A percentile compares a stretch with the other conserved stretches of the same genome.
Evolutionary conservation across 306 rosid genomes (phyloP).

Genomic region (Casuarina glauca): DNA sequence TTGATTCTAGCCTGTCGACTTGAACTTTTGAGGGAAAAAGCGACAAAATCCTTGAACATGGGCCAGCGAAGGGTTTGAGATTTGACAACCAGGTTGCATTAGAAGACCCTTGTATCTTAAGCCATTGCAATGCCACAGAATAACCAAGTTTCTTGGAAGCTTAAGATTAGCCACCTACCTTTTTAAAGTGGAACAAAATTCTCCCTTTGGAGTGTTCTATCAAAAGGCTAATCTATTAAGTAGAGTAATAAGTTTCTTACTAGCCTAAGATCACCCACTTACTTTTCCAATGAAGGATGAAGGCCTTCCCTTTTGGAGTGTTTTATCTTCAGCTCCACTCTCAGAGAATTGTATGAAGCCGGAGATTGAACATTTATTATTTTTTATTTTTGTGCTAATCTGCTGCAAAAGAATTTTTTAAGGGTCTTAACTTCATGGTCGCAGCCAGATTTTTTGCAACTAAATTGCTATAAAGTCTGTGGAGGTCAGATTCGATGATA

Average conservation of each 20-base stretch:
- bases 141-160: not conserved
- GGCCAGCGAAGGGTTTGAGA: not conserved
- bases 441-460: not conserved
- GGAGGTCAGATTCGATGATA: not conserved
- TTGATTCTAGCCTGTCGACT: not conserved
- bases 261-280: no score
- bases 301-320: no score
- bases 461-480: not conserved
- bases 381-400: no score
- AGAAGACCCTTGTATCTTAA: not conserved
- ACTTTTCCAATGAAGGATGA: no score
- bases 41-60: not conserved
- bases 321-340: no score
- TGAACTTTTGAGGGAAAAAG: not conserved
- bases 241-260: no score
- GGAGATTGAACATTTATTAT: no score
- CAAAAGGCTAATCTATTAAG: no score
- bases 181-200: no score
- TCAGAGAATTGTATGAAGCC: no score
- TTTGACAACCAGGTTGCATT: not conserved
- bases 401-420: not conserved
- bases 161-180: no score
- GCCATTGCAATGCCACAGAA: not conserved
- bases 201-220: no score
- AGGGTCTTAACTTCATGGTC: not conserved